A percentile compares a stretch with the other conserved stretches of the same genome.
Conservation (phyloP, 177 flowering plant species). For the Vitis hybrid region DNA sequence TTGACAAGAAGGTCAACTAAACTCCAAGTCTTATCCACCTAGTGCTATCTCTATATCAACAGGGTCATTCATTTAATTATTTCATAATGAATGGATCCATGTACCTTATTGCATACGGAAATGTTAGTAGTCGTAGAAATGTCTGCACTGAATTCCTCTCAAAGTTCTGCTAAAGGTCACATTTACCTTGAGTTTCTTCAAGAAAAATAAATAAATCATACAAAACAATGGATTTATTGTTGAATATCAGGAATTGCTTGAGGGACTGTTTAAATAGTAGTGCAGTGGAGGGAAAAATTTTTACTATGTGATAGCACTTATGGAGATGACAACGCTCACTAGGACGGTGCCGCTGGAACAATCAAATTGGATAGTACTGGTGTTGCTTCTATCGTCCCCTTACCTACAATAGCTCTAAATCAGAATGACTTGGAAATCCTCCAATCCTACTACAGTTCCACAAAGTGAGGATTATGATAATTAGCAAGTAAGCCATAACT, state of each 20-base stretch:
- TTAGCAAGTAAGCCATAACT: no score
- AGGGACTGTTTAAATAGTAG: conserved; percentile 17
- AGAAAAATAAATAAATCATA: no score
- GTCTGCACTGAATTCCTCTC: not conserved
- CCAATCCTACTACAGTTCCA: conserved; percentile 20
- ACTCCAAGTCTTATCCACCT: no score
- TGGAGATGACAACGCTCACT: not conserved
- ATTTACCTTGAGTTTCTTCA: not conserved
- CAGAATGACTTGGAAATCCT: not conserved
- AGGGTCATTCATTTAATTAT: conserved; percentile 30
- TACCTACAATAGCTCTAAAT: conserved; percentile 22
- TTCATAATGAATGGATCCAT: conserved; percentile 7
- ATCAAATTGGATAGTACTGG: conserved; percentile 8
- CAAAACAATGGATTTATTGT: no score
- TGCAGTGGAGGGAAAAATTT: conserved; percentile 38
- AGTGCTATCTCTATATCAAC: not conserved
- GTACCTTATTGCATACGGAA: conserved; percentile 23
- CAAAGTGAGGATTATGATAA: conserved; percentile 15
- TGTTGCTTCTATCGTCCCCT: conserved; percentile 10
- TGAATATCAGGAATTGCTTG: conserved; percentile 15
- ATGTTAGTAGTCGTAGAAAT: not conserved
- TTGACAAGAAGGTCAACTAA: no score
- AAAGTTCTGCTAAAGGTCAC: not conserved
- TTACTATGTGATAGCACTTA: conserved; percentile 26
- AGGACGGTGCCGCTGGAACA: conserved; percentile 34